Percentiles rank a stretch among this genome's conserved stretches.
These are phyloP conservation scores for Aspergillus versicolor DNA, from an alignment of 2,329 filamentous ascomycete species.

Conservation along the genomic window DNA sequence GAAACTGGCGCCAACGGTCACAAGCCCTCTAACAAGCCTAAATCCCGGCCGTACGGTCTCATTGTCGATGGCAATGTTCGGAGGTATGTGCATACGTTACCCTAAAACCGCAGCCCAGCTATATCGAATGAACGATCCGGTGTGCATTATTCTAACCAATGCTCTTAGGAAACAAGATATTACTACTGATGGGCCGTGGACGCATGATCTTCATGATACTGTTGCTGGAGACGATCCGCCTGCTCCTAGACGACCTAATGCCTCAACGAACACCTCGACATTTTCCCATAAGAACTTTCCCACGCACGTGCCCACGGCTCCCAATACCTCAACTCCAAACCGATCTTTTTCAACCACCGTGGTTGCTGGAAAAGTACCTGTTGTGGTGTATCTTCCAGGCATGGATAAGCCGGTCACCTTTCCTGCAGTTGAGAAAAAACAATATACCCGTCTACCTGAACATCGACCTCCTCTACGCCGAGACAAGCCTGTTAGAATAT, in stretches of 20 bases:
- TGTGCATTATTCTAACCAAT: slow-evolving; percentile 24
- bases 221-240: slow-evolving; percentile 44
- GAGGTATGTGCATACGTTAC: slow-evolving; percentile 36
- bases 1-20: slow-evolving; percentile 77
- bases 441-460: slow-evolving; percentile 91
- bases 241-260: slow-evolving; percentile 29
- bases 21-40: slow-evolving; percentile 54
- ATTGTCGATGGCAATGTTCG: slow-evolving; percentile 44
- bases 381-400: slow-evolving; percentile 75
- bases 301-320: slow-evolving; percentile 42
- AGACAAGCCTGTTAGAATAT: slow-evolving; percentile 95
- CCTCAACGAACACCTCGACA: slow-evolving; percentile 24
- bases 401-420: slow-evolving; percentile 72
- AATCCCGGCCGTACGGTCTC: slow-evolving; percentile 56
- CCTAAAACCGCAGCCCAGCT: not conserved
- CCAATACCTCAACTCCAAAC: slow-evolving; percentile 63
- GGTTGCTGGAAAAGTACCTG: slow-evolving; percentile 78
- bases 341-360: slow-evolving; percentile 79
- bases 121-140: not conserved
- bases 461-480: slow-evolving; percentile 90
- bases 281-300: slow-evolving; percentile 35
- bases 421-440: slow-evolving; percentile 75
- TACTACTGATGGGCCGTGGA: slow-evolving; percentile 74
- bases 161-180: slow-evolving; percentile 41
- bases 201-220: slow-evolving; percentile 89